phyloP scores from a whole-genome alignment of 345 rosid genomes.

The Nephelium lappaceum region DNA sequence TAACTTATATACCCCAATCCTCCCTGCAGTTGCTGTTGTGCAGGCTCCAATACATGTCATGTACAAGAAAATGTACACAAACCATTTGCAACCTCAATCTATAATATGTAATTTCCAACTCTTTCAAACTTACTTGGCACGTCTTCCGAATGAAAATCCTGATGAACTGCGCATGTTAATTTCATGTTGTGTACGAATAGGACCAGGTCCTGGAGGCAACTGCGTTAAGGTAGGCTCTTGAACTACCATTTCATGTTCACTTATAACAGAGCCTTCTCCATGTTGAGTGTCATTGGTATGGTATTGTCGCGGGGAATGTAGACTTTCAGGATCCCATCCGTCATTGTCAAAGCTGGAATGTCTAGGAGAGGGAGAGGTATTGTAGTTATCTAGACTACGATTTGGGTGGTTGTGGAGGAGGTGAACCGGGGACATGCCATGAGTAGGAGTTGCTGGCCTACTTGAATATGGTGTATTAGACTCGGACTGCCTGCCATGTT shows the following conservation, averaged over 20 bases:
- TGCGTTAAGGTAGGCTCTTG: slow-evolving; percentile 32
- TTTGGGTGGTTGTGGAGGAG: slow-evolving; percentile 51
- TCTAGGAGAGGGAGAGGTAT: slow-evolving; percentile 47
- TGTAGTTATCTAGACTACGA: slow-evolving; percentile 51
- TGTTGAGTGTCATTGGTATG: slow-evolving; percentile 17
- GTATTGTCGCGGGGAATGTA: slow-evolving; percentile 34
- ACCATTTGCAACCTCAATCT: background rate
- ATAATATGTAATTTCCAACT: background rate
- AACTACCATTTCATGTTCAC: slow-evolving; percentile 22
- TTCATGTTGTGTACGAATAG: slow-evolving; percentile 29
- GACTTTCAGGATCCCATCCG: slow-evolving; percentile 57
- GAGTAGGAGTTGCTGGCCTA: slow-evolving; percentile 67
- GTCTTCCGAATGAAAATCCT: slow-evolving; percentile 39
- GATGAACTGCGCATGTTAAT: slow-evolving; percentile 19
- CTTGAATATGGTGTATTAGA: slow-evolving; percentile 61
- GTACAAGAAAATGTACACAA: background rate
- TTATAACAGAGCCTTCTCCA: slow-evolving; percentile 7
- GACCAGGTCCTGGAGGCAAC: slow-evolving; percentile 31
- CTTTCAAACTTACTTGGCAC: background rate
- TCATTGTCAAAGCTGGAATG: slow-evolving; percentile 33
- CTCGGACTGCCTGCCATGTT: slow-evolving; percentile 53
- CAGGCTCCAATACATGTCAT: background rate
- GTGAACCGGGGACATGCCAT: slow-evolving; percentile 75
- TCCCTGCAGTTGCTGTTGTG: background rate
- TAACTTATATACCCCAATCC: background rate